These are phyloP conservation scores for Barbarea vulgaris DNA, from an alignment of 345 rosid species.

Conservation along the genomic window DNA sequence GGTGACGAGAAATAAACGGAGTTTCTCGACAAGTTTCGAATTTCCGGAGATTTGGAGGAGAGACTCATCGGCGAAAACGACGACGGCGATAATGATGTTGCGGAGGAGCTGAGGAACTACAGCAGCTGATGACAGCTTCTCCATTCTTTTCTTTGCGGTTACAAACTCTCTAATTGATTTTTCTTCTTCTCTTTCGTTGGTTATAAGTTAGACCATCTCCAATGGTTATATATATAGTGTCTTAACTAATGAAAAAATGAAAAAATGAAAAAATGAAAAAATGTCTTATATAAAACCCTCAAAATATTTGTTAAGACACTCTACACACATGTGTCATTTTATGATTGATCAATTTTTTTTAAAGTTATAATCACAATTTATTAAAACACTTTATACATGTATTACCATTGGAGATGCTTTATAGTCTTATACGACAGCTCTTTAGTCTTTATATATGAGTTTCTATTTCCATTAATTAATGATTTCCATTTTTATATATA, in stretches of 20 bases:
- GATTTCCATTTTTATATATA: conserved; percentile 6
- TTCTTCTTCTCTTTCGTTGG: neutral
- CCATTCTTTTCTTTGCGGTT: conserved; percentile 41
- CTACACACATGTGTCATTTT: no score
- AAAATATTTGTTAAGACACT: no score
- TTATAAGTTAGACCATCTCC: no score
- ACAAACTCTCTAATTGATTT: neutral
- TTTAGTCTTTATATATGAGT: neutral
- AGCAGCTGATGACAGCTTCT: conserved; percentile 46
- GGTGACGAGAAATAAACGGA: conserved; percentile 52
- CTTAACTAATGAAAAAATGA: no score
- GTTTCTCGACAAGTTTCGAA: conserved; percentile 52
- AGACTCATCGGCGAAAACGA: conserved; percentile 66
- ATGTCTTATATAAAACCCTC: no score
- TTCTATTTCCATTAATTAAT: neutral
- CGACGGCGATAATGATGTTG: conserved; percentile 50
- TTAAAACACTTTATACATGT: no score
- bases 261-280: no score
- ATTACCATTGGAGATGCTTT: no score
- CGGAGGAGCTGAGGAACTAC: conserved; percentile 64
- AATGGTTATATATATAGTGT: no score
- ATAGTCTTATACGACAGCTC: conserved; percentile 9
- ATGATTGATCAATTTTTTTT: no score
- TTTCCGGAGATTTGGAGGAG: conserved; percentile 50
- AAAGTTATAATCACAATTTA: no score